Base-by-base conservation (phyloP, 768 basidiomycete genomes). In the Mycena leptocephala region DNA sequence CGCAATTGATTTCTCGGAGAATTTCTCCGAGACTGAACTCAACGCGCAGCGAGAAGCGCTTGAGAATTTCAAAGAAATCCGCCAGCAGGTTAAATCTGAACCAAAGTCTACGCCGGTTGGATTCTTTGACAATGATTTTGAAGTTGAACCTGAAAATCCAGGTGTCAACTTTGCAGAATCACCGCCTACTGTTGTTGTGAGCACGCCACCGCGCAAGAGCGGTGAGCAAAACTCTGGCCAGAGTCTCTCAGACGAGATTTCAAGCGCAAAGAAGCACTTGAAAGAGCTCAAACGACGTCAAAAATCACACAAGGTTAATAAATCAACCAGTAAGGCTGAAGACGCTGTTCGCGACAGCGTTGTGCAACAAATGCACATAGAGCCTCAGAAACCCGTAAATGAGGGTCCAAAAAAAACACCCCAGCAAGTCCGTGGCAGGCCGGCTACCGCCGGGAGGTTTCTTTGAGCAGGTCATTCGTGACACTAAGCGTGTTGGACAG, bases 401-500 rank as follows among this genome's bases (percentile, higher is more conserved):
- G 35, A 62, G 61, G 61, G 37, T 62, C 11, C 22, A 11, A 62
- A 62, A n/a, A 32, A 62, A 62, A 62, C 33, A 22, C 61, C 37
- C 61, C 35, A 58, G 55, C 30, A 62, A 62, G 30, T 62, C 61
- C 7, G 37, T 39, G 37, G 61, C 61, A 9, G 61, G 61, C 24
- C 61, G 61, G 20, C 37, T 62, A n/a, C 61, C 61, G 13, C 61
- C 61, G 30, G 61, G 61, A 62, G 61, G 61, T 62, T 62, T 62
- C 61, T 62, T 62, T 39, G 61, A 62, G 32, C n/a, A n/a, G n/a
- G n/a, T n/a, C n/a, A n/a, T n/a, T n/a, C n/a, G n/a, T n/a, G n/a
- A n/a, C n/a, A n/a, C n/a, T n/a, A n/a, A n/a, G n/a, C n/a, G n/a
- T n/a, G n/a, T n/a, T n/a, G n/a, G n/a, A n/a, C n/a, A n/a, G n/a